Evolutionary conservation across 345 rosid species (phyloP).

Genomic region (Eucalyptus sp.): DNA sequence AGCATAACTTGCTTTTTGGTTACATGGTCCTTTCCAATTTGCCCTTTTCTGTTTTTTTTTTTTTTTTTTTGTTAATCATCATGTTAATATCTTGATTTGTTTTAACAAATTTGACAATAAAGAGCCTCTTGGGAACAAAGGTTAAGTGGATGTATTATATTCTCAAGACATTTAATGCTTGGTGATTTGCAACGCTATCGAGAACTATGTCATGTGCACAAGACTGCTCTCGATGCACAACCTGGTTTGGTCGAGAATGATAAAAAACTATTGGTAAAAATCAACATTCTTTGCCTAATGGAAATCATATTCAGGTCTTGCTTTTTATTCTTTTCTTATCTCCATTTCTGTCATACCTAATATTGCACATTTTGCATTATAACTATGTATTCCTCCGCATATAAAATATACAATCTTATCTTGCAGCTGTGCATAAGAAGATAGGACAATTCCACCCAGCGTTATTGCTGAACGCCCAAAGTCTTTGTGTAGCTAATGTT

Average conservation of each 20-base stretch:
- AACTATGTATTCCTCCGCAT: background rate
- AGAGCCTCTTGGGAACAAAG: too few species aligned
- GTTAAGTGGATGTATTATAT: conserved; percentile 48
- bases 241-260: conserved; percentile 86
- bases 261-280: conserved; percentile 81
- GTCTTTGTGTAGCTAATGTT: conserved; percentile 67
- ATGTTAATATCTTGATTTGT: too few species aligned
- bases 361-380: too few species aligned
- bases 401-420: background rate
- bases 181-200: conserved; percentile 77
- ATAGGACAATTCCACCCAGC: conserved; percentile 75
- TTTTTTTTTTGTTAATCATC: too few species aligned
- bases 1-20: background rate
- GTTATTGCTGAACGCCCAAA: conserved; percentile 82
- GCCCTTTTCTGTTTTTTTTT: background rate
- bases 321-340: background rate
- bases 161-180: conserved; percentile 20
- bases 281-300: conserved; percentile 91
- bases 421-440: conserved; percentile 84
- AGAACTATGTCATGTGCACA: conserved; percentile 74
- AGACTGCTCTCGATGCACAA: conserved; percentile 66
- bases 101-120: too few species aligned
- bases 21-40: background rate
- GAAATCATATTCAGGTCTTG: conserved; percentile 91
- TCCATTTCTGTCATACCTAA: background rate